Base-by-base conservation (phyloP, 352 stramenopile species). In the Globisporangium cederbergense region DNA sequence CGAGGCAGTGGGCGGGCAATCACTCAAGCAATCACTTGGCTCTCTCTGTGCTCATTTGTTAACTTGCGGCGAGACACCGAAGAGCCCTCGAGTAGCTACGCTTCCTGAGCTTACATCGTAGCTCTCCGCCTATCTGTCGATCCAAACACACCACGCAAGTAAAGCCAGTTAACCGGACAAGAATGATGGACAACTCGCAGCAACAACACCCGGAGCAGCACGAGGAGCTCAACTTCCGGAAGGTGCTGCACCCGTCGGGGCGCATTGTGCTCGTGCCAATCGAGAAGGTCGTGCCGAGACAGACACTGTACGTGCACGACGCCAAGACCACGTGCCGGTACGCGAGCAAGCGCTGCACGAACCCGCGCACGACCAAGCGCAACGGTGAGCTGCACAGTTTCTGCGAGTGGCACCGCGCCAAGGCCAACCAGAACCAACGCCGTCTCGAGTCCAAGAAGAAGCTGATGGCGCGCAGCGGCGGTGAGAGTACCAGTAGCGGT, bases 381-480 rank as follows among this genome's bases (percentile, higher is more conserved):
- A 70, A 75, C 30, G 69, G 69, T 11, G 67, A 71, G 51, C 58
- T 73, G 13, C 69, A 75, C 52, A 66, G 54, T 18, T 59, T 75
- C 25, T 75, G 69, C 42, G 68, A 75, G 43, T 61, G 52, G 25
- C 69, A 75, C 40, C 65, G 69, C n/a, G 28, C 45, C 43, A 73
- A 73, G 46, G 69, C 69, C 22, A 75, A 75, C 55, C 59, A 73
- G 36, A 71, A 61, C 43, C 69, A 75, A 52, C 65, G 69, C 18
- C 70, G 70, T n/a, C 64, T 71, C 53, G 69, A 75, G 20, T 57
- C 49, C 38, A 73, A 74, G 45, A 71, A 71, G 49, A 54, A 55
- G 32, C 58, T 64, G 22, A 25, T 25, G 22, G 22, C 22, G 45
- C 45, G 56, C 20, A 30, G 52, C 32, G 52, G 38, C 16, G n/a